These are phyloP conservation scores for Silene conica DNA, from an alignment of 148 eudicot genomes.

Conservation along the genomic window DNA sequence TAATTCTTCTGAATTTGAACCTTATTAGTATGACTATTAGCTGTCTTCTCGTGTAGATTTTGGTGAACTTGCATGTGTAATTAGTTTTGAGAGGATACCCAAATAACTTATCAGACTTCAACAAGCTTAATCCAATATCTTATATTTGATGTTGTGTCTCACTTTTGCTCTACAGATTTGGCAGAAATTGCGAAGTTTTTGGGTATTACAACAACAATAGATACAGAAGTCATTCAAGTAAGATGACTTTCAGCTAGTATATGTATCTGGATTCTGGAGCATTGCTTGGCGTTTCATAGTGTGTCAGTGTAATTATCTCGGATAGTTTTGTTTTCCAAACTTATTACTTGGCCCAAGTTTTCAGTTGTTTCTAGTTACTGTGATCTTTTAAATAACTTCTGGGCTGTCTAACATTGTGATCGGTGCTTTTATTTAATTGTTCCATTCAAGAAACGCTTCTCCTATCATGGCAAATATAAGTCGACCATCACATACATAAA, in stretches of 20 bases:
- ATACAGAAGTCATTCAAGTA: constrained; percentile 90
- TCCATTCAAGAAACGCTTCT: too few species aligned
- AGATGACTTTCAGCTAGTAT: constrained; percentile 25
- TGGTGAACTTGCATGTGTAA: neutral
- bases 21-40: neutral
- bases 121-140: neutral
- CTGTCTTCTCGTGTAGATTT: neutral
- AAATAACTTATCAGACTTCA: neutral
- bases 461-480: too few species aligned
- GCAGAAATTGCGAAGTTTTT: constrained; percentile 97
- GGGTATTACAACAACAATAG: constrained; percentile 77
- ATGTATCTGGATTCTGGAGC: neutral
- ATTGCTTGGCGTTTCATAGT: neutral
- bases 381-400: too few species aligned
- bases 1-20: neutral
- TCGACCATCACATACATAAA: neutral
- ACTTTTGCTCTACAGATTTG: constrained; percentile 51
- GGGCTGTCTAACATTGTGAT: too few species aligned
- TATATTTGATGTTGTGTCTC: neutral
- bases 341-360: too few species aligned
- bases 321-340: too few species aligned
- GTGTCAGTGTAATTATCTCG: neutral
- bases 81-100: neutral
- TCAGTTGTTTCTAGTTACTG: too few species aligned
- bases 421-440: too few species aligned